A percentile compares a stretch with the other conserved stretches of the same genome.
phyloP scores from a whole-genome alignment of 495 filamentous ascomycete genomes.

The Hypoxylon lenormandii region DNA sequence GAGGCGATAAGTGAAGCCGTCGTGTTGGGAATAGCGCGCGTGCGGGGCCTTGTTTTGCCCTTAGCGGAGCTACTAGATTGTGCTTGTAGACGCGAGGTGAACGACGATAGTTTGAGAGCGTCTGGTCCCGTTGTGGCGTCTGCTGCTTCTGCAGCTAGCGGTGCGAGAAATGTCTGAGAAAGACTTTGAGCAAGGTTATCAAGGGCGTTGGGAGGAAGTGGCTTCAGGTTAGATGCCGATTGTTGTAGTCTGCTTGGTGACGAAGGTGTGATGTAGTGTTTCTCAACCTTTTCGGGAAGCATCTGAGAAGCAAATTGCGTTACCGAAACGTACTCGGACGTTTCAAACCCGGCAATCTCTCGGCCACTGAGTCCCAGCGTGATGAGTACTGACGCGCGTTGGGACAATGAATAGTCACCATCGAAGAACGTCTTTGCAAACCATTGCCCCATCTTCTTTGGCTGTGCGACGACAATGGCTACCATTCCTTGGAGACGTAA shows the following conservation, averaged over 20 bases:
- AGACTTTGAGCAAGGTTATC: constrained; percentile 70
- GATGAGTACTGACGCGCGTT: constrained; percentile 82
- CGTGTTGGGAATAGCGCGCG: constrained; percentile 76
- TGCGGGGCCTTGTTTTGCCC: constrained; percentile 60
- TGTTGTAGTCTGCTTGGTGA: constrained; percentile 32
- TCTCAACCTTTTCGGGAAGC: constrained; percentile 71
- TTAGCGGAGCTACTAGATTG: constrained; percentile 31
- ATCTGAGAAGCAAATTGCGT: constrained; percentile 77
- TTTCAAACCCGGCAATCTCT: constrained; percentile 83
- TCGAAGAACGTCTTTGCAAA: constrained; percentile 87
- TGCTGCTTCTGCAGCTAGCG: constrained; percentile 78
- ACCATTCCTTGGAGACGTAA: constrained; percentile 85
- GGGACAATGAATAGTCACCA: constrained; percentile 87
- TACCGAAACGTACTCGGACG: constrained; percentile 65
- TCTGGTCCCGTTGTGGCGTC: constrained; percentile 80
- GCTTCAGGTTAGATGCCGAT: constrained; percentile 54
- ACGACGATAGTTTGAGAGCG: constrained; percentile 77
- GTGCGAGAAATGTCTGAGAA: constrained; percentile 77
- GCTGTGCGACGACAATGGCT: constrained; percentile 79
- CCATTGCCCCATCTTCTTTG: constrained; percentile 81
- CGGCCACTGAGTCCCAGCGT: constrained; percentile 85
- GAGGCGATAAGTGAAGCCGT: constrained; percentile 78
- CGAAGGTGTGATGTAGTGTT: constrained; percentile 53
- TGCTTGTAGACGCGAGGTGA: constrained; percentile 57
- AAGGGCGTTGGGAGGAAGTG: constrained; percentile 69